Evolutionary conservation across 148 eudicot species (phyloP).

Genomic region (Fallopia convolvulus): DNA sequence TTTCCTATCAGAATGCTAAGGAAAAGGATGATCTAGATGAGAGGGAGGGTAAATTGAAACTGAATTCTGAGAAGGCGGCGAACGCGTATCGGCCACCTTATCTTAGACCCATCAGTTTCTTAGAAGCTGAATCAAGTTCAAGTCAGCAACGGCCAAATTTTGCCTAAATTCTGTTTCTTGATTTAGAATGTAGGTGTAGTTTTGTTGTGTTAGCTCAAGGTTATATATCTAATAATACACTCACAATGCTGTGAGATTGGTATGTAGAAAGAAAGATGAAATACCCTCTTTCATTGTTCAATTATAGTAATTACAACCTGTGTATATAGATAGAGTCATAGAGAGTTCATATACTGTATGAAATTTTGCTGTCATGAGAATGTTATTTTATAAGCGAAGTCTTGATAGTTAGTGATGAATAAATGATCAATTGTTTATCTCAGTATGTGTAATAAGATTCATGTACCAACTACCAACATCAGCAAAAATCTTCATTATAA

Average conservation of each 20-base stretch:
- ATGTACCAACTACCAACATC: too few relatives aligned
- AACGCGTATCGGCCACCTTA: conserved; percentile 69
- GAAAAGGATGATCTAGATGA: conserved; percentile 62
- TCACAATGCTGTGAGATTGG: neutral
- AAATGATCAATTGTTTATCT: too few relatives aligned
- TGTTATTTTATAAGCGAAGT: too few relatives aligned
- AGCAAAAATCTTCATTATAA: too few relatives aligned
- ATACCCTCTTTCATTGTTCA: too few relatives aligned
- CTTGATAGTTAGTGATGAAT: too few relatives aligned
- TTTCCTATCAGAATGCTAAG: conserved; percentile 37
- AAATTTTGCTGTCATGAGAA: too few relatives aligned
- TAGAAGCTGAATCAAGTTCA: conserved; percentile 47
- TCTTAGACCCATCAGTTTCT: conserved; percentile 33
- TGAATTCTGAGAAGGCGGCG: conserved; percentile 39
- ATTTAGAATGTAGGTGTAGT: neutral
- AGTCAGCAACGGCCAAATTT: conserved; percentile 12
- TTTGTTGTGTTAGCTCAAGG: neutral
- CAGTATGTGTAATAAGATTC: too few relatives aligned
- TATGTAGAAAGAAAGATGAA: too few relatives aligned
- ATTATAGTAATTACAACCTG: too few relatives aligned
- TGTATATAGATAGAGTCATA: too few relatives aligned
- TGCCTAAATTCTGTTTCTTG: neutral
- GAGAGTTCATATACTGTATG: too few relatives aligned
- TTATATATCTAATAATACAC: neutral
- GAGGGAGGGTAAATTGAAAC: conserved; percentile 36